These are phyloP conservation scores for Pythium pectinolyticum DNA, from an alignment of 352 stramenopile genomes.

Conservation along the genomic window DNA sequence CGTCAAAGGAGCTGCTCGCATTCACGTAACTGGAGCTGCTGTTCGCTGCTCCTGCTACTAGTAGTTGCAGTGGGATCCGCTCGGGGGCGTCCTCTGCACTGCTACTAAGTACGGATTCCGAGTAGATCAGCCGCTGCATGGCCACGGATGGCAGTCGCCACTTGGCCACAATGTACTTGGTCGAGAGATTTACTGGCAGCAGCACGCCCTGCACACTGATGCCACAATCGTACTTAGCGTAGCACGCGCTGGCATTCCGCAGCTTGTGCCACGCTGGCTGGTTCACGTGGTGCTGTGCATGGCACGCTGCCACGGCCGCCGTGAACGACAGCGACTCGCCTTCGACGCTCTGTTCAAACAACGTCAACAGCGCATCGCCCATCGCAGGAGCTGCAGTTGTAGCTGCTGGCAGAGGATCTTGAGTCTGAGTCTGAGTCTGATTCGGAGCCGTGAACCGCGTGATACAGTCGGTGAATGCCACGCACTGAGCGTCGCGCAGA, in stretches of 20 bases:
- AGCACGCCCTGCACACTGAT: slow-evolving; percentile 40
- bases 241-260: slow-evolving; percentile 56
- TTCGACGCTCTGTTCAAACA: slow-evolving; percentile 33
- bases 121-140: slow-evolving; percentile 41
- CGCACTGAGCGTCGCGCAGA: slow-evolving; percentile 48
- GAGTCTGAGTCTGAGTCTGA: too few relatives aligned
- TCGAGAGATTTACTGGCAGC: slow-evolving; percentile 21
- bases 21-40: too few relatives aligned
- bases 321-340: slow-evolving; percentile 36
- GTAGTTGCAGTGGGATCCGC: too few relatives aligned
- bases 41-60: too few relatives aligned
- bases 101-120: too few relatives aligned
- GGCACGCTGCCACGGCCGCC: slow-evolving; percentile 36
- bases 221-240: slow-evolving; percentile 39
- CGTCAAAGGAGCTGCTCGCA: slow-evolving; percentile 19
- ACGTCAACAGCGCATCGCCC: slow-evolving; percentile 38
- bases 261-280: slow-evolving; percentile 42
- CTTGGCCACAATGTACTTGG: slow-evolving; percentile 31
- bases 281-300: slow-evolving; percentile 30
- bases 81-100: too few relatives aligned
- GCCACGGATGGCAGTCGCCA: slow-evolving; percentile 30
- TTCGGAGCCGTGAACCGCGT: slow-evolving; percentile 19
- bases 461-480: slow-evolving; percentile 57
- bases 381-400: neutral
- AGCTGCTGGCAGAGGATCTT: too few relatives aligned